Evolutionary conservation across 2,329 filamentous ascomycete species (phyloP).

Genomic region (Fusarium caatingaense): DNA sequence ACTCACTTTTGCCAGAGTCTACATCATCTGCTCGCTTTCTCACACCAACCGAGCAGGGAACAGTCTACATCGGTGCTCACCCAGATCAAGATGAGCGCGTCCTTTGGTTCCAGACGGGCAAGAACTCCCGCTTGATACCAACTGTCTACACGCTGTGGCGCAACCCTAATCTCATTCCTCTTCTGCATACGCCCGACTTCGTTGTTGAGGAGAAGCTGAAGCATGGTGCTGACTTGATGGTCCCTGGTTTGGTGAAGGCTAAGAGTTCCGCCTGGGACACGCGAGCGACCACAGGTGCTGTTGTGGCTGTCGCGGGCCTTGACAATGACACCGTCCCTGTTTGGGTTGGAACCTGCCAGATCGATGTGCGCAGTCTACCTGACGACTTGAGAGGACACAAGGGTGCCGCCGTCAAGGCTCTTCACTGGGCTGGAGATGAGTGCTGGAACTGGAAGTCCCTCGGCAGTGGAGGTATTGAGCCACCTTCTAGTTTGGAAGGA

Average conservation of each 20-base stretch:
- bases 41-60: constrained; percentile 35
- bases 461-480: constrained; percentile 36
- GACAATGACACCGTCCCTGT: constrained; percentile 36
- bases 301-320: constrained; percentile 41
- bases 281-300: constrained; percentile 29
- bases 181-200: constrained; percentile 40
- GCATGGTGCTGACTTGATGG: constrained; percentile 40
- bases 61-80: constrained; percentile 36
- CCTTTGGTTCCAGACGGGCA: constrained; percentile 42
- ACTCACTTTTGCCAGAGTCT: constrained; percentile 39
- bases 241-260: constrained; percentile 37
- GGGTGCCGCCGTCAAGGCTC: constrained; percentile 33
- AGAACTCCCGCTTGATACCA: constrained; percentile 39
- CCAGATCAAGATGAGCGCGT: constrained; percentile 37
- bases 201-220: constrained; percentile 41
- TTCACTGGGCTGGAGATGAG: constrained; percentile 42
- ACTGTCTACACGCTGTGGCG: constrained; percentile 42
- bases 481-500: constrained; percentile 29
- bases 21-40: constrained; percentile 41
- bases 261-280: constrained; percentile 29
- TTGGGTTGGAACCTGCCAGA: constrained; percentile 38
- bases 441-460: constrained; percentile 41
- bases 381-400: constrained; percentile 36
- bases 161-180: constrained; percentile 38
- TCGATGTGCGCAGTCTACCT: constrained; percentile 26